Base-by-base conservation (phyloP, 2,329 filamentous ascomycete species). In the Xylariaceae sp. region DNA sequence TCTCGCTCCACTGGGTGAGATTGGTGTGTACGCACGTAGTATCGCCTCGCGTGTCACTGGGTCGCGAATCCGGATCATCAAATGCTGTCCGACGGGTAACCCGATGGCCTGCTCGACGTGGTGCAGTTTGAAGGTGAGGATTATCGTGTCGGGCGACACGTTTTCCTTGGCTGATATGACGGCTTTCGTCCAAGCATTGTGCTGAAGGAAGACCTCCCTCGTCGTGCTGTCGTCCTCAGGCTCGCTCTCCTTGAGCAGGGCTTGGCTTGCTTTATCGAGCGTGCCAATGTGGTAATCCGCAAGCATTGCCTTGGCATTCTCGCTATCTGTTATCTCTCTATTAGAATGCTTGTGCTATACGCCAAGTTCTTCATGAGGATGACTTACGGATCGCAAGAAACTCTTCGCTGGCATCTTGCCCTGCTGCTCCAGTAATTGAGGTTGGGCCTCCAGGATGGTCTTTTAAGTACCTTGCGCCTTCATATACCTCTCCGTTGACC, bases 231-330 rank as follows among this genome's bases (percentile, higher is more conserved):
- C 68, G 34, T 74, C 74, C 1, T 63, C 44, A 8, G 61, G 62
- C 10, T 72, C 70, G 58, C 77, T 72, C 1, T 74, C 74, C 11
- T 79, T 76, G 2, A 94, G 79, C 0, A 78, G 70, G 45, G 78
- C 76, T 4, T 79, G 77, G 1, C 86, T 83, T 17, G 77, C 77
- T 64, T 84, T 76, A 66, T 89, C 84, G 10, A 96, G 81, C 0
- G 85, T 85, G 54, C 92, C 92, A 64, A 97, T 86, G 73, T 97
- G 92, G 70, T 96, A 95, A 50, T 81, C 75, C 9, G 83, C 82
- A 88, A 97, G 92, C 91, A 96, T 96, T 15, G 81, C 82, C 75
- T 95, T 96, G 39, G 92, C 92, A 13, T 89, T 96, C 76, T 96
- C 92, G 71, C 88, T 92, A 72, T 96, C 90, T 93, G 69, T 58